phyloP scores from a whole-genome alignment of 768 basidiomycete species.

The Nevesoporus exiguus region DNA sequence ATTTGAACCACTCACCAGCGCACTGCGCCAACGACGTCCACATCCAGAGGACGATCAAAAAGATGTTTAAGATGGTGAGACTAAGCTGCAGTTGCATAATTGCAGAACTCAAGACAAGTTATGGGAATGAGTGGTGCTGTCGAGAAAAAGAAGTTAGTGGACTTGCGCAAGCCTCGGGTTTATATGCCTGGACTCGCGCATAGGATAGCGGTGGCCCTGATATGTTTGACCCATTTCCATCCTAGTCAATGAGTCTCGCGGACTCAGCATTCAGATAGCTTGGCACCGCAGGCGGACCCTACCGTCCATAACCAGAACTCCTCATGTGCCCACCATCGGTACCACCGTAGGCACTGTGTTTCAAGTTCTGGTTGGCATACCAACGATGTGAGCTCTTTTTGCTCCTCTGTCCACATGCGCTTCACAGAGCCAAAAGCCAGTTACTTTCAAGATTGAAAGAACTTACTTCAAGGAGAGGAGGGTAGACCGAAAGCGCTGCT shows the following conservation, averaged over 20 bases:
- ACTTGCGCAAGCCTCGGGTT: not conserved
- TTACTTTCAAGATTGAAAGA: not conserved
- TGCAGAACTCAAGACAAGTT: not conserved
- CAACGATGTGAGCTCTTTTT: not conserved
- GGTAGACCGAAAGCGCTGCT: not conserved
- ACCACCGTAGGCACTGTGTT: not conserved
- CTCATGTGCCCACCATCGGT: not conserved
- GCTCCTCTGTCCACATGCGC: not conserved
- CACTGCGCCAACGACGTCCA: constrained; percentile 5
- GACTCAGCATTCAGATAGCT: not conserved
- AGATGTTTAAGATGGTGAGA: not conserved
- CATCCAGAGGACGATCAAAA: constrained; percentile 2
- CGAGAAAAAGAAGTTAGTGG: not conserved
- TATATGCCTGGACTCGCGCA: constrained; percentile 6
- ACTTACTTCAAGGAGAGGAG: not conserved
- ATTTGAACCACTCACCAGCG: constrained; percentile 4
- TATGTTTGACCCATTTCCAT: not conserved
- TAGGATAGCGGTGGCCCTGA: not conserved
- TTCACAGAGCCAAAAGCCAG: not conserved
- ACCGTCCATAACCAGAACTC: not conserved
- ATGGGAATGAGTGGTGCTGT: not conserved
- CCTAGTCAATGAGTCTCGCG: not conserved
- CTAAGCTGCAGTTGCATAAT: constrained; percentile 1
- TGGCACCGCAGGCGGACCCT: not conserved
- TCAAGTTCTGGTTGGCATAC: not conserved